These are phyloP conservation scores for carrot (Daucus carota) DNA, from an alignment of 129 eudicot genomes.

Conservation along the genomic window DH1_v3.0 NC_030385.2:3948001-3948500, in stretches of 20 bases:
- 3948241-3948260: conserved; percentile 25
- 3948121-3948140: conserved; percentile 33
- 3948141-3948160: conserved; percentile 34
- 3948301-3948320: conserved; percentile 23
- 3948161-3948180: conserved; percentile 18
- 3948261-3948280: conserved; percentile 16
- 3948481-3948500: conserved; percentile 38
- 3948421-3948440: conserved; percentile 37
- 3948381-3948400: conserved; percentile 25
- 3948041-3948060: conserved; percentile 32
- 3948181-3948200: conserved; percentile 19
- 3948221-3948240: conserved; percentile 22
- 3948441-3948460: conserved; percentile 36
- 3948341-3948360: conserved; percentile 31
- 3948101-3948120: conserved; percentile 24
- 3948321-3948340: conserved; percentile 16
- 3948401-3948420: conserved; percentile 31
- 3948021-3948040: conserved; percentile 19
- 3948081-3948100: conserved; percentile 25
- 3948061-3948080: conserved; percentile 42
- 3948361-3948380: conserved; percentile 21
- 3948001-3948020: conserved; percentile 41
- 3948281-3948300: conserved; percentile 39
- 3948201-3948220: conserved; percentile 28
- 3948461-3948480: conserved; percentile 27